Conservation (phyloP, 352 stramenopile genomes). For the Globisporangium paroecandrum region DNA sequence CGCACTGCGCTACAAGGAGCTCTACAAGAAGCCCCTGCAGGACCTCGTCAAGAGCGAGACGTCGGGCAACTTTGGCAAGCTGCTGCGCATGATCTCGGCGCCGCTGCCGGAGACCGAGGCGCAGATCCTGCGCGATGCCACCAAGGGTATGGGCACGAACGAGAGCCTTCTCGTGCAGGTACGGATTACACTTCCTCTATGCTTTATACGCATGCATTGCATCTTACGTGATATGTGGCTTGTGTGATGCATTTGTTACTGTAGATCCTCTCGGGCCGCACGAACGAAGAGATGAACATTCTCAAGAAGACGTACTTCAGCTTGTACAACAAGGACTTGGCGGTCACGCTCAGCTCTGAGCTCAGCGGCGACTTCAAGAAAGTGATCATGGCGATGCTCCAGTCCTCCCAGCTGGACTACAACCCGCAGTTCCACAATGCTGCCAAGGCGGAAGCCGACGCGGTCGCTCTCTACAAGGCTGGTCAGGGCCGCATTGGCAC, state of each 20-base stretch:
- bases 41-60: slow-evolving; percentile 66
- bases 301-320: slow-evolving; percentile 79
- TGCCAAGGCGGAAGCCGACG: slow-evolving; percentile 61
- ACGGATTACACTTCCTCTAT: neutral
- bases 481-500: slow-evolving; percentile 70
- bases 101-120: slow-evolving; percentile 69
- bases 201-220: neutral
- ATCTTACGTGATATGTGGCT: neutral
- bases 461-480: slow-evolving; percentile 68
- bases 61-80: slow-evolving; percentile 64
- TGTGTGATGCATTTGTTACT: neutral
- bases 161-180: slow-evolving; percentile 61
- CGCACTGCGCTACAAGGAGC: slow-evolving; percentile 61
- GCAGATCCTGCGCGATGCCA: slow-evolving; percentile 31
- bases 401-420: slow-evolving; percentile 44
- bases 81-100: slow-evolving; percentile 74
- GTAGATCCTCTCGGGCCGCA: slow-evolving; percentile 60
- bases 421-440: slow-evolving; percentile 64
- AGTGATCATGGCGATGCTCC: slow-evolving; percentile 68
- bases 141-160: slow-evolving; percentile 68
- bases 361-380: slow-evolving; percentile 76
- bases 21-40: slow-evolving; percentile 56
- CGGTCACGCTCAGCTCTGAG: slow-evolving; percentile 58
- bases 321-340: slow-evolving; percentile 63
- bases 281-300: slow-evolving; percentile 79